These are phyloP conservation scores for Acmispon strigosus DNA, from an alignment of 306 rosid species.

Conservation along the genomic window DNA sequence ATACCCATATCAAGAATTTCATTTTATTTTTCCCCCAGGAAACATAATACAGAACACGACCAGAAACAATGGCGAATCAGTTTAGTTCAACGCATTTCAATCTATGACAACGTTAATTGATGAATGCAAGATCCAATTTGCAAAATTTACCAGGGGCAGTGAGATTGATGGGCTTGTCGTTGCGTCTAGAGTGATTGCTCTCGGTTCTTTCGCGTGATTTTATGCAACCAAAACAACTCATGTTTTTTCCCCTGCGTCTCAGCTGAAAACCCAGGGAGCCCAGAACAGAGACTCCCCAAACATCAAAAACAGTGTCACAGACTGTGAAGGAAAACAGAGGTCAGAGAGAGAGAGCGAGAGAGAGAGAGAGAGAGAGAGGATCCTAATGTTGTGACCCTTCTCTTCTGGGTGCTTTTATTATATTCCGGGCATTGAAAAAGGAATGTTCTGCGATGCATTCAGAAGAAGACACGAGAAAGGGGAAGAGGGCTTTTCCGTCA, in stretches of 20 bases:
- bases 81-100: neutral
- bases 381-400: neutral
- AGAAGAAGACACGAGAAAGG: constrained; percentile 9
- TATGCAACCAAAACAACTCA: constrained; percentile 72
- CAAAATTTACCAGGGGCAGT: constrained; percentile 30
- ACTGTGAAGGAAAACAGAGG: constrained; percentile 7
- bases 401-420: constrained; percentile 12
- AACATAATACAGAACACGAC: neutral
- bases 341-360: neutral
- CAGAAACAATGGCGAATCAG: neutral
- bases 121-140: neutral
- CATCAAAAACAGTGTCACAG: constrained; percentile 7
- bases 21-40: neutral
- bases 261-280: constrained; percentile 13
- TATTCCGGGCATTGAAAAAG: neutral
- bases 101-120: neutral
- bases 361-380: neutral
- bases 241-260: constrained; percentile 28
- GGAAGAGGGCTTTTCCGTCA: constrained; percentile 7
- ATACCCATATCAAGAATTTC: constrained; percentile 6
- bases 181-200: neutral
- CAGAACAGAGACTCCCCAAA: constrained; percentile 3
- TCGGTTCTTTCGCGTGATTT: constrained; percentile 36
- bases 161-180: constrained; percentile 29
- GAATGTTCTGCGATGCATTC: neutral